Base-by-base conservation (phyloP, 345 rosid species). In the Boechera stricta region DNA sequence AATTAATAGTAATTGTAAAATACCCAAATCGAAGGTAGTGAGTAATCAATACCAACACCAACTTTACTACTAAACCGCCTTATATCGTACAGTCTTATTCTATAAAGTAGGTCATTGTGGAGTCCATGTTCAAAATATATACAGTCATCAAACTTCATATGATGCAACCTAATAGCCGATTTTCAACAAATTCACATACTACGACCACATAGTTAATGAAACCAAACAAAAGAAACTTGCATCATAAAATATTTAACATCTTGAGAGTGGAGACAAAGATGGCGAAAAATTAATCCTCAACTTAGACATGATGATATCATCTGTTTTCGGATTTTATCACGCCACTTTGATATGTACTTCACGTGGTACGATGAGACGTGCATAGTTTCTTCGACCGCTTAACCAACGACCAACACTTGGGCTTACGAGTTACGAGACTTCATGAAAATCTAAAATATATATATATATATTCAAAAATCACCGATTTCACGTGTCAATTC, bases 321-420 rank as follows among this genome's bases (percentile, higher is more conserved):
- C 13, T 55, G 2, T 32, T 21, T 57, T 10, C 21, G 48, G 56
- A 65, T 15, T 44, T 32, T 65, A 55, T 32, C 60, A 57, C 41
- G 60, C 7, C 32, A 36, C 21, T 44, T 57, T 31, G 66, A 45
- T 16, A 58, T 12, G 33, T 11, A 15, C 78, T 24, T 75, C 73
- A 67, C 73, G 53, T 75, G 73, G 60, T 36, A 56, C 53, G 13
- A 56, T 58, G 21, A 5, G 2, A 48, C 60, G 60, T 67, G 73
- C 58, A 16, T 21, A 21, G 24, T 36, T 24, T 4, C 52, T 75
- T 6, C 32, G 52, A 67, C 61, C 61, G 61, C 62, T 75, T 67
- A 29, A 29, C 18, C 28, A 38, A 12, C 0, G 45, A 67, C 67
- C 35, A 67, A 49, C 73, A 67, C 62, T 67, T 75, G 61, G 39